Conservation (phyloP, 176 grass and related monocot species). For the Zoysia pacifica region DNA sequence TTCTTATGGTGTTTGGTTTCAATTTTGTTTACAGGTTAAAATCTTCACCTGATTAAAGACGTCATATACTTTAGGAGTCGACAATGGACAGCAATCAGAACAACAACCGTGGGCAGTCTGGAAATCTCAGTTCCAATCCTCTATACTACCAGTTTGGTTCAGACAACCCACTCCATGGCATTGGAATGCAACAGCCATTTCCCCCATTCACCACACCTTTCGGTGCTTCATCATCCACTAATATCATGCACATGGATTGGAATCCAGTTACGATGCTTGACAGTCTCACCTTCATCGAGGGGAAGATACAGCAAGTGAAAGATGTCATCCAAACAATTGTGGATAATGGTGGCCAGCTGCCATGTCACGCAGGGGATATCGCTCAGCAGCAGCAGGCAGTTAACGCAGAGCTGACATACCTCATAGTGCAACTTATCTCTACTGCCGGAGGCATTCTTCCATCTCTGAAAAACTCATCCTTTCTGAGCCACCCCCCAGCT, state of each 20-base stretch:
- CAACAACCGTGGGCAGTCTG: slow-evolving; percentile 27
- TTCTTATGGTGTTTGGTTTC: slow-evolving; percentile 11
- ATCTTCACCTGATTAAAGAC: not conserved
- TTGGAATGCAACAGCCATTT: slow-evolving; percentile 26
- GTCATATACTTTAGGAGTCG: not conserved
- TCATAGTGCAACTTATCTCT: slow-evolving; percentile 75
- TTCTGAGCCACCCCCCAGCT: slow-evolving; percentile 38
- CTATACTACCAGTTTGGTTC: slow-evolving; percentile 33
- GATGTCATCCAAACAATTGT: slow-evolving; percentile 52
- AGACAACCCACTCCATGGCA: slow-evolving; percentile 30
- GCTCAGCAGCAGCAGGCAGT: slow-evolving; percentile 52
- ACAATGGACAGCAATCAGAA: slow-evolving; percentile 32
- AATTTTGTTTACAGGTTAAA: slow-evolving; percentile 21
- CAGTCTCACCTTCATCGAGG: slow-evolving; percentile 70
- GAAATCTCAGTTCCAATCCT: slow-evolving; percentile 41
- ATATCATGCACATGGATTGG: slow-evolving; percentile 55
- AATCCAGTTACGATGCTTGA: slow-evolving; percentile 59
- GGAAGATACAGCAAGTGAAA: slow-evolving; percentile 74
- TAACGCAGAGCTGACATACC: slow-evolving; percentile 59
- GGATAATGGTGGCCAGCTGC: slow-evolving; percentile 18
- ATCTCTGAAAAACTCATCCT: slow-evolving; percentile 41
- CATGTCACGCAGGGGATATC: not conserved
- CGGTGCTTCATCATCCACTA: slow-evolving; percentile 24
- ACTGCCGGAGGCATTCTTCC: slow-evolving; percentile 67
- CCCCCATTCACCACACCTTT: slow-evolving; percentile 1